Evolutionary conservation across 768 basidiomycete genomes (phyloP).

Genomic region (Hypsizygus marmoreus): DNA sequence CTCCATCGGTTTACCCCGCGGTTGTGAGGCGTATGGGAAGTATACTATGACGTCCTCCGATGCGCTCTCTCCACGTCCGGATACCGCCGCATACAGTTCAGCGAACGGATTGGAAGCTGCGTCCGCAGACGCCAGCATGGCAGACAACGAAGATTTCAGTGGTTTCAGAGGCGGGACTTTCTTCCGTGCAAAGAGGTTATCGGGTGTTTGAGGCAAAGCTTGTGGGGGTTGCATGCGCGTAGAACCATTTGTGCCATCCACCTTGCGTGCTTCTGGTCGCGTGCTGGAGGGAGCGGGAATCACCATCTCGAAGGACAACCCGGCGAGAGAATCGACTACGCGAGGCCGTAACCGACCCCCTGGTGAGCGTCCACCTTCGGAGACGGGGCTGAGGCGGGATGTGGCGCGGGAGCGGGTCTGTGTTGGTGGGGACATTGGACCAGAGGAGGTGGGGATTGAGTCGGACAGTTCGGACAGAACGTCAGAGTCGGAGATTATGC

Average conservation of each 20-base stretch:
- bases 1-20: constrained; percentile 61
- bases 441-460: constrained; percentile 60
- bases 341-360: constrained; percentile 12
- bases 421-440: constrained; percentile 49
- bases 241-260: constrained; percentile 9
- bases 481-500: constrained; percentile 63
- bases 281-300: constrained; percentile 37
- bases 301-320: constrained; percentile 61
- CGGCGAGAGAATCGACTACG: constrained; percentile 32
- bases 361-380: constrained; percentile 46
- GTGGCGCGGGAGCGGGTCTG: constrained; percentile 38
- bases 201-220: constrained; percentile 20
- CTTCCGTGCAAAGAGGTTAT: constrained; percentile 53
- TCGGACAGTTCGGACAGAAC: constrained; percentile 60
- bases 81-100: constrained; percentile 83
- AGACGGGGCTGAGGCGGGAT: constrained; percentile 61
- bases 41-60: constrained; percentile 72
- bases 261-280: constrained; percentile 24
- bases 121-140: constrained; percentile 71
- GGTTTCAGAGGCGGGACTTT: constrained; percentile 45
- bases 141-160: constrained; percentile 65
- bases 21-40: constrained; percentile 78
- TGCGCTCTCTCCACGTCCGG: constrained; percentile 69
- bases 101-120: constrained; percentile 82
- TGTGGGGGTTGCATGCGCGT: constrained; percentile 18